Evolutionary conservation across 495 filamentous ascomycete species (phyloP).

Genomic region (Penicillium flavigenum): DNA sequence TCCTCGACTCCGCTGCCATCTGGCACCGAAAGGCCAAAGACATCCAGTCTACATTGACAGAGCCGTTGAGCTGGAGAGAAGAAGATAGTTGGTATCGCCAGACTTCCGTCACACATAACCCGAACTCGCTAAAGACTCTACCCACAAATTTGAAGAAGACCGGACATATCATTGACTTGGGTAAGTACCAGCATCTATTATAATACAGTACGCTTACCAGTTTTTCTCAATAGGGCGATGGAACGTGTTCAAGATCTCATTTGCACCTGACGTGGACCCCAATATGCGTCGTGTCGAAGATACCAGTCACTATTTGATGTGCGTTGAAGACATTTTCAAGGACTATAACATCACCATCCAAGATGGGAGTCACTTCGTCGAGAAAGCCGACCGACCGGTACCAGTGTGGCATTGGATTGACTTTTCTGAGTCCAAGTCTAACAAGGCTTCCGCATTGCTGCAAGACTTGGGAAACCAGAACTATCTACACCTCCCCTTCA

Average conservation of each 20-base stretch:
- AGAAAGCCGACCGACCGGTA: conserved; percentile 18
- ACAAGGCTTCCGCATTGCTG: conserved; percentile 26
- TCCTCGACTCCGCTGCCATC: conserved; percentile 62
- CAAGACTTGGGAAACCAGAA: conserved; percentile 34
- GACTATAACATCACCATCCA: conserved; percentile 71
- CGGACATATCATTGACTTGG: conserved; percentile 70
- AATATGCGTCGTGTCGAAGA: conserved; percentile 16
- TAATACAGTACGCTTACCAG: not conserved
- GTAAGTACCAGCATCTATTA: conserved; percentile 39
- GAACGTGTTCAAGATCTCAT: conserved; percentile 44
- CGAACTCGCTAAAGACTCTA: conserved; percentile 28
- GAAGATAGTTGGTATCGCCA: conserved; percentile 73
- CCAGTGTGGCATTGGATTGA: conserved; percentile 61
- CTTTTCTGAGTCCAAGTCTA: conserved; percentile 17
- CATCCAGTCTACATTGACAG: conserved; percentile 38
- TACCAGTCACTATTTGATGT: conserved; percentile 34
- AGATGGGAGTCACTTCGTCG: conserved; percentile 26
- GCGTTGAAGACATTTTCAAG: conserved; percentile 54
- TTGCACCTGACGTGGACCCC: conserved; percentile 13
- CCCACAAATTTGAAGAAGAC: conserved; percentile 57
- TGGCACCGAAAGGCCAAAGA: conserved; percentile 58
- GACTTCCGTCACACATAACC: conserved; percentile 62
- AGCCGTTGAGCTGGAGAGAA: conserved; percentile 57
- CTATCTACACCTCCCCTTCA: conserved; percentile 58
- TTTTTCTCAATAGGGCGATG: conserved; percentile 32